Conservation (phyloP, 2,329 filamentous ascomycete species). For the Dactylellina sp. region DNA sequence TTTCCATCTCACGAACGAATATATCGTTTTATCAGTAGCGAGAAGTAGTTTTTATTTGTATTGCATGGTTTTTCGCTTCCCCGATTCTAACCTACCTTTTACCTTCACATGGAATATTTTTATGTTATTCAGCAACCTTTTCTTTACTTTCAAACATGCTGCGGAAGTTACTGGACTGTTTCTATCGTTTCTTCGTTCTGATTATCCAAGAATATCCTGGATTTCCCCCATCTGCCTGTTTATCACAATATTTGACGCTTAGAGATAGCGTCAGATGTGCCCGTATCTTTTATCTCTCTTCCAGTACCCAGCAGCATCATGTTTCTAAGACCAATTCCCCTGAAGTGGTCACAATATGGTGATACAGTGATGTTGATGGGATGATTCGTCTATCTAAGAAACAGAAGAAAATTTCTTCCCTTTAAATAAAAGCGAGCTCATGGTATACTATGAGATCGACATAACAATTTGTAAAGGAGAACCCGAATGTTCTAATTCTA, state of each 20-base stretch:
- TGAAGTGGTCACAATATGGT: background rate
- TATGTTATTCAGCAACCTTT: slow-evolving; percentile 13
- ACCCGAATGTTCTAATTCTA: background rate
- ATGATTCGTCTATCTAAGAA: no score
- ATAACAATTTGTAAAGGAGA: no score
- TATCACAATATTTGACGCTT: slow-evolving; percentile 11
- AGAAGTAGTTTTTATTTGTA: no score
- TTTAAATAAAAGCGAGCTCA: no score
- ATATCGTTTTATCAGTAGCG: slow-evolving; percentile 10
- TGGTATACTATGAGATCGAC: no score
- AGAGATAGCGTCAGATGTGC: slow-evolving; percentile 9
- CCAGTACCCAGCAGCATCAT: background rate
- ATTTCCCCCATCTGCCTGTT: slow-evolving; percentile 31
- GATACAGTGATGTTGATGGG: no score
- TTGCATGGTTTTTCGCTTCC: background rate
- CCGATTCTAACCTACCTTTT: slow-evolving; percentile 4
- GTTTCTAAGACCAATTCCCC: slow-evolving; percentile 2
- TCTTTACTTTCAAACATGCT: slow-evolving; percentile 8
- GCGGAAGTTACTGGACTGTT: slow-evolving; percentile 15
- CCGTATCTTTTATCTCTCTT: background rate
- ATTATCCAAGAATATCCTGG: slow-evolving; percentile 37
- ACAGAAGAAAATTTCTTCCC: no score
- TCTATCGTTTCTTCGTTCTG: slow-evolving; percentile 6
- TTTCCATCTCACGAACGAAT: background rate
- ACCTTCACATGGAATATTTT: slow-evolving; percentile 61